These are phyloP conservation scores for Beta vulgaris DNA, from an alignment of 148 eudicot genomes.

Conservation along the genomic window DNA sequence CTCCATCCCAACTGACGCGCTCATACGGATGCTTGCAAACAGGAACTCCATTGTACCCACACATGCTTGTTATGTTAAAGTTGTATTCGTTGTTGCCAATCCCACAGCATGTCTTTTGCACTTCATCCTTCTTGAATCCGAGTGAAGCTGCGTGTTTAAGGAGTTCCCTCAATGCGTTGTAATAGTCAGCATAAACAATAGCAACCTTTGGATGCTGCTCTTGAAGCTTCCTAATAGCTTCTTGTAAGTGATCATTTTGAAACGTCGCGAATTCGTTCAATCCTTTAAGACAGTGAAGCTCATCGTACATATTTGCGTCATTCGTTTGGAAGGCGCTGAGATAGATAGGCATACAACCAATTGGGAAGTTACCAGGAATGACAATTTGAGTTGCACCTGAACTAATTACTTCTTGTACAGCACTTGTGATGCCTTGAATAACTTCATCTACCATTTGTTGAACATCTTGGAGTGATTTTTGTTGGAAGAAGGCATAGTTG, in stretches of 20 bases:
- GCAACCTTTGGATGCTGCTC: conserved; percentile 11
- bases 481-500: conserved; percentile 22
- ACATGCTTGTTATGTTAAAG: neutral
- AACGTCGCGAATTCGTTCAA: conserved; percentile 17
- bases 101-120: conserved; percentile 30
- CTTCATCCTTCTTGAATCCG: conserved; percentile 18
- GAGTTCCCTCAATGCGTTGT: conserved; percentile 17
- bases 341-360: conserved; percentile 26
- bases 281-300: conserved; percentile 14
- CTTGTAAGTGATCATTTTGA: conserved; percentile 21
- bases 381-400: conserved; percentile 22
- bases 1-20: conserved; percentile 24
- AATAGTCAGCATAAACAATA: conserved; percentile 29
- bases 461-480: conserved; percentile 12
- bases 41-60: conserved; percentile 5
- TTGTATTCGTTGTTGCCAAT: conserved; percentile 21
- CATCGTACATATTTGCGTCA: conserved; percentile 18
- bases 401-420: conserved; percentile 32
- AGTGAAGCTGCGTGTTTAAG: conserved; percentile 22
- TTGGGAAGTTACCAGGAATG: conserved; percentile 34
- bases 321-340: neutral
- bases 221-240: conserved; percentile 16
- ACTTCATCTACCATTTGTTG: conserved; percentile 26
- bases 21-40: neutral
- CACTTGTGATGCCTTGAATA: conserved; percentile 24